Evolutionary conservation across 495 filamentous ascomycete genomes (phyloP).

Genomic region (Aspergillus baeticus): DNA sequence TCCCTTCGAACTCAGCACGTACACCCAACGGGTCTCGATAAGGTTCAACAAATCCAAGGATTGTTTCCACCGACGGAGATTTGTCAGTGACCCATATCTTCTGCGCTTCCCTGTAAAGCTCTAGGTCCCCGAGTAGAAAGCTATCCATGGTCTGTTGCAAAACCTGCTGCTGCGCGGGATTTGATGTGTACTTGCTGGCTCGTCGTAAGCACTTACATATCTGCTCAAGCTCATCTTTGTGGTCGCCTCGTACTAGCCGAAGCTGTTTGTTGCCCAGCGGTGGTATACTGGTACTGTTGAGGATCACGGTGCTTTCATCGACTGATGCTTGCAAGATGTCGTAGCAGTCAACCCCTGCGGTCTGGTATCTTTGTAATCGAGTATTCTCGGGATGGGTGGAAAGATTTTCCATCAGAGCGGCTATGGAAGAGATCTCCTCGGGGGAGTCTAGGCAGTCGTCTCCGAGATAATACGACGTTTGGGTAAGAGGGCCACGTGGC

Average conservation of each 20-base stretch:
- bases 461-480: slow-evolving; percentile 30
- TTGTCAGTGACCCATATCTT: slow-evolving; percentile 41
- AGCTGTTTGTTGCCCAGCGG: slow-evolving; percentile 4
- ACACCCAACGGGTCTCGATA: slow-evolving; percentile 48
- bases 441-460: slow-evolving; percentile 9
- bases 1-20: slow-evolving; percentile 44
- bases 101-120: slow-evolving; percentile 35
- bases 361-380: slow-evolving; percentile 18
- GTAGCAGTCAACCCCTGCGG: slow-evolving; percentile 1
- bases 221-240: slow-evolving; percentile 22
- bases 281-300: not conserved
- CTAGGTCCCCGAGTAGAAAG: slow-evolving; percentile 36
- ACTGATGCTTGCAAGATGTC: slow-evolving; percentile 34
- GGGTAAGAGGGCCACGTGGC: slow-evolving; percentile 16
- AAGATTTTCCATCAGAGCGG: slow-evolving; percentile 17
- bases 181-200: slow-evolving; percentile 31
- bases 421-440: slow-evolving; percentile 23
- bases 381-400: slow-evolving; percentile 31
- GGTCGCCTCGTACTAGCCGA: slow-evolving; percentile 24
- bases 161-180: slow-evolving; percentile 5
- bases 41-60: slow-evolving; percentile 51
- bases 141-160: slow-evolving; percentile 17
- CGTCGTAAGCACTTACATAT: slow-evolving; percentile 18
- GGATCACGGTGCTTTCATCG: not conserved
- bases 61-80: slow-evolving; percentile 38